These are phyloP conservation scores for Ustilago nuda DNA, from an alignment of 1,284 basidiomycete genomes.

Conservation along the genomic window DNA sequence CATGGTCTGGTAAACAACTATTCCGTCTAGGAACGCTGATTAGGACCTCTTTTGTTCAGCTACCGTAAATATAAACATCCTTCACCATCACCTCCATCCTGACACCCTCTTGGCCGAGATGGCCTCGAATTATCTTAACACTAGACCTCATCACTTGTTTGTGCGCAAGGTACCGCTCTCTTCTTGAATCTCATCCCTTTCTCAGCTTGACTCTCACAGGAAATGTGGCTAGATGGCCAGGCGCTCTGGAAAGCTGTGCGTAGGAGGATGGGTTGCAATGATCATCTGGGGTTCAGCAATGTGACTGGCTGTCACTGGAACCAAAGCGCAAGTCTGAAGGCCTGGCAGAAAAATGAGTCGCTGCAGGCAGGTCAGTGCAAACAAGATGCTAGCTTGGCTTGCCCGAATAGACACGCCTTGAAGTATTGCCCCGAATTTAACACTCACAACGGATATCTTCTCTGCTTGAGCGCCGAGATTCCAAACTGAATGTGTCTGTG, in stretches of 20 bases:
- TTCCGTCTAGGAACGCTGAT: neutral
- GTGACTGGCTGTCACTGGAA: neutral
- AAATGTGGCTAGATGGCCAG: neutral
- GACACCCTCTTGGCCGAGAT: conserved; percentile 8
- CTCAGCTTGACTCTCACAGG: conserved; percentile 15
- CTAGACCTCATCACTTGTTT: conserved; percentile 34
- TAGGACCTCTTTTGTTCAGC: neutral
- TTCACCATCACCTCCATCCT: conserved; percentile 1
- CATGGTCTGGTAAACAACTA: conserved; percentile 64
- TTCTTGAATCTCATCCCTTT: conserved; percentile 26
- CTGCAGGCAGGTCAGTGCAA: conserved; percentile 5
- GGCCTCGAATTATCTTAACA: conserved; percentile 11
- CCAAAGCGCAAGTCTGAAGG: neutral
- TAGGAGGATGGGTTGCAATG: neutral
- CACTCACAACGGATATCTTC: neutral
- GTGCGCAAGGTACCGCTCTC: conserved; percentile 36
- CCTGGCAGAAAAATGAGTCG: neutral
- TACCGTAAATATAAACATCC: conserved; percentile 3
- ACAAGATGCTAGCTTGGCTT: conserved; percentile 1
- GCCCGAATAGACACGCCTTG: neutral
- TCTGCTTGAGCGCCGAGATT: neutral
- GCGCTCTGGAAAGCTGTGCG: neutral
- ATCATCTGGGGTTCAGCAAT: neutral
- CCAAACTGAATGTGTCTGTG: neutral
- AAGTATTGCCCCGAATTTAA: neutral